Percentiles rank a stretch among this genome's conserved stretches.
phyloP scores from a whole-genome alignment of 768 basidiomycete genomes.

The Rhodotorula taiwanensis region DNA sequence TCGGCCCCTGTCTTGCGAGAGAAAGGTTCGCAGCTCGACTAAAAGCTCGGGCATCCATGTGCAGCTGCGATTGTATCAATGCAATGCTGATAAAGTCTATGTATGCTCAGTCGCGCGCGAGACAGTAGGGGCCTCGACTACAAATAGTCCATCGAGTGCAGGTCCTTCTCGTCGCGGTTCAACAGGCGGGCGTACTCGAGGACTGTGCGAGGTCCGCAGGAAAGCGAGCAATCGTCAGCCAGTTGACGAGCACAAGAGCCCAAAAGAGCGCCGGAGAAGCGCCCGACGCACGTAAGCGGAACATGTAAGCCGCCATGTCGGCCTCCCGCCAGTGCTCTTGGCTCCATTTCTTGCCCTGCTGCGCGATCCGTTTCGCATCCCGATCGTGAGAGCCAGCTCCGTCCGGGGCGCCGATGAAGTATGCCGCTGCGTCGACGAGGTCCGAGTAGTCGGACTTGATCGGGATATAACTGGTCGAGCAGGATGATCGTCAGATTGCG shows the following conservation, averaged over 20 bases:
- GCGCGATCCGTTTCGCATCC: constrained; percentile 24
- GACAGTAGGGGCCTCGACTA: not conserved
- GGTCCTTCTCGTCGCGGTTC: constrained; percentile 30
- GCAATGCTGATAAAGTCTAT: no score
- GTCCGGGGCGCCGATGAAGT: constrained; percentile 37
- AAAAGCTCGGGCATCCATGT: no score
- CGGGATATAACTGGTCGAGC: constrained; percentile 31
- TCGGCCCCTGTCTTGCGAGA: no score
- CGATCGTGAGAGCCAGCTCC: constrained; percentile 32
- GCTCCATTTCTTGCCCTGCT: constrained; percentile 32
- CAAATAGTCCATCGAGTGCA: constrained; percentile 21
- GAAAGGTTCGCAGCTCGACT: no score
- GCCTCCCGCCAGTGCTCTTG: constrained; percentile 29
- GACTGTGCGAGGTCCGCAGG: constrained; percentile 5
- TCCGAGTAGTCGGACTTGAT: constrained; percentile 40
- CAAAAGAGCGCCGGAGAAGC: no score
- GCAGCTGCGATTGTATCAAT: no score
- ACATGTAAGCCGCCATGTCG: constrained; percentile 38
- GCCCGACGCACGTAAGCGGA: constrained; percentile 32
- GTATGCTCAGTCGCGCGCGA: not conserved
- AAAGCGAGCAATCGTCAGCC: not conserved
- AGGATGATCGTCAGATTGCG: no score
- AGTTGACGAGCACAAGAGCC: no score
- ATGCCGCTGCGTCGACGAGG: constrained; percentile 36
- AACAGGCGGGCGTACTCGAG: constrained; percentile 38